Evolutionary conservation across 2,329 filamentous ascomycete species (phyloP).

Genomic region (Fusarium proliferatum): DNA sequence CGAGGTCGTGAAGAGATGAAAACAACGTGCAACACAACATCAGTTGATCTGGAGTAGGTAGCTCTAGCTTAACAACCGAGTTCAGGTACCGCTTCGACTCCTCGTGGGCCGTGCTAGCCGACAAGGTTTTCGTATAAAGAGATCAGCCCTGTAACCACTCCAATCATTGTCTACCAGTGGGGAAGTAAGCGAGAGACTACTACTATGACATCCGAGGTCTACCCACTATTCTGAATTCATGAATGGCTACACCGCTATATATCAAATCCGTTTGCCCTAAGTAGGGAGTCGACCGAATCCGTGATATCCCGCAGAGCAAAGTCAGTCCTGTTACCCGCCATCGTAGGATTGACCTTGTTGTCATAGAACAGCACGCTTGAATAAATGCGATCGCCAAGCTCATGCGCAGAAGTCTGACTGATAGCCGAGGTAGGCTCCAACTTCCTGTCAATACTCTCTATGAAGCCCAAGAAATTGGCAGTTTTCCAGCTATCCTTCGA

Average conservation of each 20-base stretch:
- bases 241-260: not conserved
- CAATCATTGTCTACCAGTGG: fast-evolving
- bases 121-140: not conserved
- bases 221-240: fast-evolving
- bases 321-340: not conserved
- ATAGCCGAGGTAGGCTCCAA: not conserved
- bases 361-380: not conserved
- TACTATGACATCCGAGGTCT: not conserved
- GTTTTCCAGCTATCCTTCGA: fast-evolving
- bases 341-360: not conserved
- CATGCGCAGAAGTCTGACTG: not conserved
- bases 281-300: not conserved
- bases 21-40: fast-evolving
- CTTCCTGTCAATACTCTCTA: not conserved
- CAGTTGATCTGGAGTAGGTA: fast-evolving
- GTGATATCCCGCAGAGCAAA: not conserved
- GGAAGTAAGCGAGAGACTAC: not conserved
- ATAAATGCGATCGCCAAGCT: not conserved
- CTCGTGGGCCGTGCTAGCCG: not conserved
- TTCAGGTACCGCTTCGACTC: not conserved
- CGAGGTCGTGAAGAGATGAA: fast-evolving
- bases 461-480: not conserved
- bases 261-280: not conserved
- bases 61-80: fast-evolving
- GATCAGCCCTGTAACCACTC: fast-evolving